These are phyloP conservation scores for Paxillus rubicundulus DNA, from an alignment of 768 basidiomycete genomes.

Conservation along the genomic window DNA sequence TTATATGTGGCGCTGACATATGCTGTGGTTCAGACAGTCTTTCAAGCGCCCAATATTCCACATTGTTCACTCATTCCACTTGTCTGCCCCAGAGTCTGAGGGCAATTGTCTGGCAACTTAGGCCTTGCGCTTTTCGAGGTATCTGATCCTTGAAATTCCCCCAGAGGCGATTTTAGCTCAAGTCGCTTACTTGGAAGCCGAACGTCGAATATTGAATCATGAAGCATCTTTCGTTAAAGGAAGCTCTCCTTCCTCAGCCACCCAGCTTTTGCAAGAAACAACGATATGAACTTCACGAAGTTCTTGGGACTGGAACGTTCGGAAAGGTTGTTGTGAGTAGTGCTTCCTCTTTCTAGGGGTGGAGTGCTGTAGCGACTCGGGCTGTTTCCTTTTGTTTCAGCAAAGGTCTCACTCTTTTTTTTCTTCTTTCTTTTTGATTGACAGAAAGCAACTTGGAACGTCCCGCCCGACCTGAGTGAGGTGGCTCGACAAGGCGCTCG, in stretches of 20 bases:
- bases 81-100: background rate
- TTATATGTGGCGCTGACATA: no score
- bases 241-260: constrained; percentile 76
- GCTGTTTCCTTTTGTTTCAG: constrained; percentile 1
- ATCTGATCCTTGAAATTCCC: background rate
- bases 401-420: background rate
- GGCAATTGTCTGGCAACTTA: background rate
- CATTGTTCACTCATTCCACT: background rate
- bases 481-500: constrained; percentile 60
- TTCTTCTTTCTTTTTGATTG: background rate
- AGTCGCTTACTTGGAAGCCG: background rate
- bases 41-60: no score
- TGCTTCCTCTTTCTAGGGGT: constrained; percentile 2
- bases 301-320: constrained; percentile 82
- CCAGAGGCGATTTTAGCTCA: background rate
- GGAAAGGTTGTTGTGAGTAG: constrained; percentile 82
- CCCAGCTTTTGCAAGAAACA: constrained; percentile 87
- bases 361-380: background rate
- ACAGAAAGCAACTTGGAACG: constrained; percentile 76
- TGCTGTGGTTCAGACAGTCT: no score
- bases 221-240: constrained; percentile 43
- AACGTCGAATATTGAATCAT: constrained; percentile 7
- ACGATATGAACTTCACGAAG: constrained; percentile 66
- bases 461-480: constrained; percentile 57
- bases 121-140: background rate